Evolutionary conservation across 495 filamentous ascomycete species (phyloP), one percentile per base, ranked within the genome.

Genomic region (Cairneyella variabilis): DNA sequence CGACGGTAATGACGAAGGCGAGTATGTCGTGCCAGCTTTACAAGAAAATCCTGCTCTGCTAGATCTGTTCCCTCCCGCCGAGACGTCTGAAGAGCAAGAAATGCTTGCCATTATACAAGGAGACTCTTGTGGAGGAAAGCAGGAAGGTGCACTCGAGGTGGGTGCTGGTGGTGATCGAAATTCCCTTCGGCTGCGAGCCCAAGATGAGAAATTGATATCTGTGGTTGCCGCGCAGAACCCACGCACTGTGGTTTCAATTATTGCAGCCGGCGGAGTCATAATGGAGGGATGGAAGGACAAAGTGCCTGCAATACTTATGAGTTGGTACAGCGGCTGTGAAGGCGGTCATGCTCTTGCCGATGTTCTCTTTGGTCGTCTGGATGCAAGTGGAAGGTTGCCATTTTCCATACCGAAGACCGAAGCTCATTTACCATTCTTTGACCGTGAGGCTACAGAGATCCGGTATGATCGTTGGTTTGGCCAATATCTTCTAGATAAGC

Each of bases 341-440:
- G 88, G 84, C 28, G 92, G 92, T 32, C 89, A 91, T 68, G 79
- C 85, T 17, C 78, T 97, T 52, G 79, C 82, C 27, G 91, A 96
- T 63, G 80, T 97, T 11, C 83, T 97, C 14, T 96, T 93, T 67
- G 92, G 92, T 41, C 78, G 75, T 43, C 80, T 89, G 64, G 95
- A 92, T 67, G 91, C 92, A 6, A 80, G 84, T 26, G 92, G 40
- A 28, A 27, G 39, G 8, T 21, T 50, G 20, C 43, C 53, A 16
- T 41, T 39, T 26, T 38, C 34, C 5, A 37, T 37, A n/a, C 26
- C 28, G 76, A 55, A 48, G 8, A 41, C 50, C 22, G 61, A 64
- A 38, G 17, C 9, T 8, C 53, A 64, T 58, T 46, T 64, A 3
- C 61, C 61, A 12, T 47, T 32, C 25, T 64, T 58, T 41, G 54